Evolutionary conservation across 495 filamentous ascomycete species (phyloP).

Genomic region (Bryoglossum gracile): DNA sequence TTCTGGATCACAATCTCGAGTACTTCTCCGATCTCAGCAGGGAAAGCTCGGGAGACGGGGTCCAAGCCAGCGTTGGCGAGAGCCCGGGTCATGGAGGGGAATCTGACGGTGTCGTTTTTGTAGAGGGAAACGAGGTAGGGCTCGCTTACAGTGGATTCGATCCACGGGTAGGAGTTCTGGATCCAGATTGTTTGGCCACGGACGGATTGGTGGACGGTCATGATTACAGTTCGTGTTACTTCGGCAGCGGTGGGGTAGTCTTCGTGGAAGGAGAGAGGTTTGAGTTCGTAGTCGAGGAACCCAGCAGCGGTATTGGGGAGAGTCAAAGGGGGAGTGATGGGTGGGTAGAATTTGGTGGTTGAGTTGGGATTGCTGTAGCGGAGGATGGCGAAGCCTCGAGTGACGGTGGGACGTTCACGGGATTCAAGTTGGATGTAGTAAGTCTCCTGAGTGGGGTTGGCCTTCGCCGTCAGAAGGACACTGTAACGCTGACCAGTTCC

Average conservation of each 20-base stretch:
- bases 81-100: constrained; percentile 37
- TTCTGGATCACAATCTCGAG: constrained; percentile 56
- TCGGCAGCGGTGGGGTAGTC: constrained; percentile 41
- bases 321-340: constrained; percentile 26
- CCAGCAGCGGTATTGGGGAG: constrained; percentile 34
- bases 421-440: constrained; percentile 51
- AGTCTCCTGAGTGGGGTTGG: constrained; percentile 31
- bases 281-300: constrained; percentile 51
- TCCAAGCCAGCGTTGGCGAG: constrained; percentile 46
- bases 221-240: constrained; percentile 46
- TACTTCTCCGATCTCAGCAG: constrained; percentile 50
- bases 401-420: constrained; percentile 35
- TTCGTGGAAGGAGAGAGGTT: constrained; percentile 29
- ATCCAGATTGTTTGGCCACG: constrained; percentile 34
- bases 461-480: constrained; percentile 41
- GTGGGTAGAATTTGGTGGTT: constrained; percentile 26
- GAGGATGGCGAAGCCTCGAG: constrained; percentile 45
- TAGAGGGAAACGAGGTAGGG: constrained; percentile 54
- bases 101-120: constrained; percentile 30
- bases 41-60: constrained; percentile 40
- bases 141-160: constrained; percentile 30
- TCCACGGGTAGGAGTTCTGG: constrained; percentile 44
- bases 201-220: constrained; percentile 38
- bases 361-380: constrained; percentile 32
- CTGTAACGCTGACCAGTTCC: constrained; percentile 49